Percentiles rank a stretch among this genome's conserved stretches.
Evolutionary conservation across 257 asterid species (phyloP).

Genomic region (Solanum okadae): DNA sequence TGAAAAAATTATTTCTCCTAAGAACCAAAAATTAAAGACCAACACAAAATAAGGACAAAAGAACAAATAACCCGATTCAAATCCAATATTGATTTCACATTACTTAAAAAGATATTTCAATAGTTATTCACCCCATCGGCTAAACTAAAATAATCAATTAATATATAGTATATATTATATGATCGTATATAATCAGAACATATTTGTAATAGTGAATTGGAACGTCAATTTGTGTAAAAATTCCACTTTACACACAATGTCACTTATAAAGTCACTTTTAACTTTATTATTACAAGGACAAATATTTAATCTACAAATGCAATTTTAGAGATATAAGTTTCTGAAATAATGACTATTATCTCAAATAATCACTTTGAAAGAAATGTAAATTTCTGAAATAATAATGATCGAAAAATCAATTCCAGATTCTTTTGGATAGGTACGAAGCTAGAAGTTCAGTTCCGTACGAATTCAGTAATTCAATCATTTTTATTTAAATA

Average conservation of each 20-base stretch:
- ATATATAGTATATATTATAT: not conserved
- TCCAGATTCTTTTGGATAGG: no score
- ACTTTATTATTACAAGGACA: not conserved
- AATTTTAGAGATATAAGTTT: not conserved
- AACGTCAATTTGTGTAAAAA: not conserved
- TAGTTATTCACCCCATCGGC: not conserved
- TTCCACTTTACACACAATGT: not conserved
- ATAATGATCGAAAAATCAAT: not conserved
- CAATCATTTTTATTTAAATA: not conserved
- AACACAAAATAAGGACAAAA: not conserved
- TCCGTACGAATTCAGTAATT: no score
- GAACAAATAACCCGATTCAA: not conserved
- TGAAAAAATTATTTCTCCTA: not conserved
- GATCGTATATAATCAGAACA: not conserved
- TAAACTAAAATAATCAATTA: not conserved
- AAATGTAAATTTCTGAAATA: not conserved
- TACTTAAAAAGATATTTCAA: not conserved
- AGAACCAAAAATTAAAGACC: not conserved
- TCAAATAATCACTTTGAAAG: not conserved
- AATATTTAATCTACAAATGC: not conserved
- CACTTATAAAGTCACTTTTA: not conserved
- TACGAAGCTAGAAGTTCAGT: not conserved
- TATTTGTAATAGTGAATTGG: not conserved
- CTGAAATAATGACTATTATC: not conserved
- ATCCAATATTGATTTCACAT: no score